Conservation (phyloP, 2,329 filamentous ascomycete genomes). For the Diaporthe vaccinii region DNA sequence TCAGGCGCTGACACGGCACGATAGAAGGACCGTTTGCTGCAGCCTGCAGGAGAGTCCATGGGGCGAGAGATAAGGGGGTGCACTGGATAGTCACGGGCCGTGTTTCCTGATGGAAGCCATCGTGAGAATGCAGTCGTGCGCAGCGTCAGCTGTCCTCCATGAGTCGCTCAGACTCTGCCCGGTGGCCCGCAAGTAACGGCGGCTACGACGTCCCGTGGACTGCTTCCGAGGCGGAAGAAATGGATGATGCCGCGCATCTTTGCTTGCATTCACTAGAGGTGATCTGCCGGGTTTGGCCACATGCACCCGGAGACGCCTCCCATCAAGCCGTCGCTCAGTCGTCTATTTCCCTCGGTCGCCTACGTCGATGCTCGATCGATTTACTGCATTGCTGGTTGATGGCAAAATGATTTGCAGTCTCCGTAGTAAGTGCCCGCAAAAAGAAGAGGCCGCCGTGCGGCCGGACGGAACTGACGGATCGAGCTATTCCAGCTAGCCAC, state of each 20-base stretch:
- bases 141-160: conserved; percentile 16
- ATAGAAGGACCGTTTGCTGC: conserved; percentile 23
- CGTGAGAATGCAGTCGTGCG: neutral
- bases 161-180: conserved; percentile 10
- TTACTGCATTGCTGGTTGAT: neutral
- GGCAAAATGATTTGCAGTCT: conserved; percentile 13
- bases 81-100: conserved; percentile 34
- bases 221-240: neutral
- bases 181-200: neutral
- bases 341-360: neutral
- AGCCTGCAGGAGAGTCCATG: conserved; percentile 35
- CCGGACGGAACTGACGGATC: conserved; percentile 5
- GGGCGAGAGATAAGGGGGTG: conserved; percentile 28
- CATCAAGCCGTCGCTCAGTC: neutral
- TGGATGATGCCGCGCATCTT: neutral
- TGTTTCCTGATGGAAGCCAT: conserved; percentile 22
- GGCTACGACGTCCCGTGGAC: neutral
- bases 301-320: neutral
- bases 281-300: neutral
- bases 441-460: conserved; percentile 2
- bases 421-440: conserved; percentile 1
- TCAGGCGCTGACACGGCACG: conserved; percentile 35
- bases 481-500: neutral
- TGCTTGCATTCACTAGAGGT: neutral
- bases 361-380: conserved; percentile 20